These are phyloP conservation scores for Emmonsia crescens DNA, from an alignment of 2,329 filamentous ascomycete species.

Conservation along the genomic window DNA sequence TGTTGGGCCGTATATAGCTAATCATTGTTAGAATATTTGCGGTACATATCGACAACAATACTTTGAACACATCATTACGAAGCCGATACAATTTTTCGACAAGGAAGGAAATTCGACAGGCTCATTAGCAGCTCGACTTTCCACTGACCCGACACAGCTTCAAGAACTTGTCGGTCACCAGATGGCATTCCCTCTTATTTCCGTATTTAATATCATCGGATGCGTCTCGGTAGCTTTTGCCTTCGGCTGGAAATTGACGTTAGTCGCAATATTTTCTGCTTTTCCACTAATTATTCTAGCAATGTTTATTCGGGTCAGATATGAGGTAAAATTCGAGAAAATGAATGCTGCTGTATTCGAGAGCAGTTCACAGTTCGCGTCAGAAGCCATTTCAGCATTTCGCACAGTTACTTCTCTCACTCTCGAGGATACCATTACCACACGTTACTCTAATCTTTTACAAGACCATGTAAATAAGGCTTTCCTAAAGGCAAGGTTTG, in stretches of 20 bases:
- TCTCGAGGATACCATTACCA: constrained; percentile 54
- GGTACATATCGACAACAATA: constrained; percentile 34
- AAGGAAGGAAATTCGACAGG: constrained; percentile 38
- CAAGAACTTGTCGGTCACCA: constrained; percentile 42
- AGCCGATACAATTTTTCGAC: constrained; percentile 36
- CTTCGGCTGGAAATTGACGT: constrained; percentile 66
- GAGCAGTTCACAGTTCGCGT: constrained; percentile 62
- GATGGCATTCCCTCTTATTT: constrained; percentile 44
- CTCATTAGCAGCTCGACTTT: constrained; percentile 37
- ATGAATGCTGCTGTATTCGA: constrained; percentile 59
- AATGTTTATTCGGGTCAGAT: constrained; percentile 45
- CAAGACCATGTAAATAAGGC: constrained; percentile 48
- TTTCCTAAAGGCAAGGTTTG: constrained; percentile 50
- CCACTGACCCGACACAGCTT: constrained; percentile 40
- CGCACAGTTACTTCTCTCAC: constrained; percentile 61
- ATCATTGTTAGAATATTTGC: constrained; percentile 21
- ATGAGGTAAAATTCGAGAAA: constrained; percentile 57
- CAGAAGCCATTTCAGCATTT: constrained; percentile 63
- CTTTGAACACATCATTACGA: constrained; percentile 36
- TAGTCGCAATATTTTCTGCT: constrained; percentile 54
- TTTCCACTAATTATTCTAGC: constrained; percentile 42
- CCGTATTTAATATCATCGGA: constrained; percentile 55
- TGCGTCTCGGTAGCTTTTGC: constrained; percentile 56
- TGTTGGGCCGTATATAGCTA: constrained; percentile 20
- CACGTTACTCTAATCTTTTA: constrained; percentile 51